Evolutionary conservation across 2,329 filamentous ascomycete species (phyloP).

Genomic region (Pseudocercospora crystallina): DNA sequence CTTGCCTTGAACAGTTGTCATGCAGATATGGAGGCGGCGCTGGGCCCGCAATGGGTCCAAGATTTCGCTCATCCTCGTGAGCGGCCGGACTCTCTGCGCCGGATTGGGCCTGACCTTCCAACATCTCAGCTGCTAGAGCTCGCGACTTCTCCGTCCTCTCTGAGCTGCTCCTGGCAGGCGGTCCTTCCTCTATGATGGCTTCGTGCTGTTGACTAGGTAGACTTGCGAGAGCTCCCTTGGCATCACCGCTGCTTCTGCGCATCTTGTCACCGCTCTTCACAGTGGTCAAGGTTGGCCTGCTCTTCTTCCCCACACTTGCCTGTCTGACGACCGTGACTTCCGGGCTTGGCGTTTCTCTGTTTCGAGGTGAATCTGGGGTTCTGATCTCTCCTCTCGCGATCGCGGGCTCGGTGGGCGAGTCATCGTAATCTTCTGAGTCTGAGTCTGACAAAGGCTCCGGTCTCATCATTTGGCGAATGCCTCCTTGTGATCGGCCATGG

Average conservation of each 20-base stretch:
- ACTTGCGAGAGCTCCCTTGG: slow-evolving; percentile 12
- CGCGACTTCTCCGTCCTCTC: slow-evolving; percentile 11
- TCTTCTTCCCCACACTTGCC: slow-evolving; percentile 50
- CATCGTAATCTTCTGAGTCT: slow-evolving; percentile 15
- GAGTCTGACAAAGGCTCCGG: slow-evolving; percentile 15
- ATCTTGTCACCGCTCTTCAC: slow-evolving; percentile 45
- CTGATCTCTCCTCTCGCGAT: slow-evolving; percentile 11
- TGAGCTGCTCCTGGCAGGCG: background rate
- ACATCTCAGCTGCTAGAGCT: slow-evolving; percentile 9
- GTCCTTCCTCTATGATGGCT: background rate
- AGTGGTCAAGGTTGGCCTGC: slow-evolving; percentile 49
- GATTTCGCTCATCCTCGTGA: background rate
- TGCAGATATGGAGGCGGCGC: background rate
- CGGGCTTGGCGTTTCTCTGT: slow-evolving; percentile 14
- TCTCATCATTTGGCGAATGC: slow-evolving; percentile 3
- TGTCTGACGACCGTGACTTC: slow-evolving; percentile 42
- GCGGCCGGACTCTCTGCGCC: slow-evolving; percentile 6
- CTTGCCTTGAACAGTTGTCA: background rate
- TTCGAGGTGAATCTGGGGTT: slow-evolving; percentile 1
- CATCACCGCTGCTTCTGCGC: slow-evolving; percentile 16
- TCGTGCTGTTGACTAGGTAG: slow-evolving; percentile 24
- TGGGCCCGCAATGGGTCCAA: background rate
- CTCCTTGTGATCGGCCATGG: slow-evolving; percentile 10
- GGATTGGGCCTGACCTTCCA: slow-evolving; percentile 16
- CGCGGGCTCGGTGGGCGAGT: slow-evolving; percentile 13